Percentiles rank a stretch among this genome's conserved stretches.
Conservation (phyloP, 2,329 filamentous ascomycete species). For the Fusarium sp. region DNA sequence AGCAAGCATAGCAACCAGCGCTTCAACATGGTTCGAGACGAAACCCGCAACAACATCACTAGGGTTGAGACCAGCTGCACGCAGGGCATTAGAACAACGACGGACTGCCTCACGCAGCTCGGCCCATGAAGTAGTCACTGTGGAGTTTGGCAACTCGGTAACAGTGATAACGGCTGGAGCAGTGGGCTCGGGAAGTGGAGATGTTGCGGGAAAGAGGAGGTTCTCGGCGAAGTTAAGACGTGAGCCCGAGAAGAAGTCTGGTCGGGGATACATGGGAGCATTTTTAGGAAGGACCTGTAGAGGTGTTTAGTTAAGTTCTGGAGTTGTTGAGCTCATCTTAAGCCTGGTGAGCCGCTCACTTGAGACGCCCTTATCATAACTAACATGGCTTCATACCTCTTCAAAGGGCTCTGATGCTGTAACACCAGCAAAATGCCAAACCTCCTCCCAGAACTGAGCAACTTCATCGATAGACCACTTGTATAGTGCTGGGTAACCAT, state of each 20-base stretch:
- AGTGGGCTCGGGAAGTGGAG: constrained; percentile 57
- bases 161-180: constrained; percentile 79
- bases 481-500: constrained; percentile 79
- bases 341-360: constrained; percentile 6
- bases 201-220: constrained; percentile 76
- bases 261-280: constrained; percentile 83
- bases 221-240: constrained; percentile 96
- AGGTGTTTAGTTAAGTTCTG: constrained; percentile 10
- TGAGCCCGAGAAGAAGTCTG: constrained; percentile 82
- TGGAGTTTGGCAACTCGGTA: constrained; percentile 75
- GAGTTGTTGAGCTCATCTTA: background rate
- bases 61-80: constrained; percentile 67
- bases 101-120: constrained; percentile 82
- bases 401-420: constrained; percentile 71
- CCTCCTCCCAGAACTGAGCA: constrained; percentile 81
- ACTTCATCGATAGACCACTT: constrained; percentile 85
- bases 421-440: constrained; percentile 85
- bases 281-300: constrained; percentile 72
- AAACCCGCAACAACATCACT: constrained; percentile 74
- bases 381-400: constrained; percentile 56
- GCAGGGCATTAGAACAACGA: constrained; percentile 75
- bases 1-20: constrained; percentile 87
- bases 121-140: constrained; percentile 72
- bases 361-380: background rate
- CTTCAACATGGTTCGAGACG: constrained; percentile 89